These are phyloP conservation scores for Suillus weaverae DNA, from an alignment of 768 basidiomycete genomes.

Conservation along the genomic window DNA sequence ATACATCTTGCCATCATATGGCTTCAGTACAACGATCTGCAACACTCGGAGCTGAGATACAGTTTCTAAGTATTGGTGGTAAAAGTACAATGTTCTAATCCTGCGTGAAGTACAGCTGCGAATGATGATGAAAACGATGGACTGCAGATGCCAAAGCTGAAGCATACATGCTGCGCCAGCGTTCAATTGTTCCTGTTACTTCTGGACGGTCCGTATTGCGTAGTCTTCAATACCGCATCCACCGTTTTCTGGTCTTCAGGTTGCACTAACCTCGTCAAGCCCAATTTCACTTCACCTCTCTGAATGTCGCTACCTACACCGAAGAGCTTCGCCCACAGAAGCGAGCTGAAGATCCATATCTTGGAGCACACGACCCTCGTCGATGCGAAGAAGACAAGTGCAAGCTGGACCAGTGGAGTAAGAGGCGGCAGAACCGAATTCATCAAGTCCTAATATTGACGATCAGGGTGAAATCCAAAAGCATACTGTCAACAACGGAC, in stretches of 20 bases:
- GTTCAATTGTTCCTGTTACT: not conserved
- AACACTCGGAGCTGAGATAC: no score
- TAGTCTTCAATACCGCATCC: not conserved
- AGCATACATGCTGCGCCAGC: not conserved
- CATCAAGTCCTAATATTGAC: constrained; percentile 2
- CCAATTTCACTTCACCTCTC: not conserved
- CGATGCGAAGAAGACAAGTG: constrained; percentile 17
- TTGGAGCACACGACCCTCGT: constrained; percentile 16
- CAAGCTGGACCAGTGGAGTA: constrained; percentile 1
- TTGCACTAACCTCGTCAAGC: not conserved
- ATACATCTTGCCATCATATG: no score
- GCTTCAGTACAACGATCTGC: no score
- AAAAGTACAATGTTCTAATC: not conserved
- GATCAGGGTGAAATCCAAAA: not conserved
- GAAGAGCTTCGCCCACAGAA: constrained; percentile 6
- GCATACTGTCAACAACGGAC: not conserved
- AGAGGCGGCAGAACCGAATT: constrained; percentile 8
- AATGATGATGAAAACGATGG: not conserved
- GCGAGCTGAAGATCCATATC: not conserved
- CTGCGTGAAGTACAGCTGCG: not conserved
- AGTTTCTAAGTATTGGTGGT: not conserved
- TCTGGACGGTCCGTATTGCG: not conserved
- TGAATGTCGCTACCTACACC: constrained; percentile 8
- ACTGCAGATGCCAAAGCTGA: not conserved
- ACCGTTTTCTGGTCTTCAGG: not conserved